Base-by-base conservation (phyloP, 2,329 filamentous ascomycete species). In the Diplodia intermedia region DNA sequence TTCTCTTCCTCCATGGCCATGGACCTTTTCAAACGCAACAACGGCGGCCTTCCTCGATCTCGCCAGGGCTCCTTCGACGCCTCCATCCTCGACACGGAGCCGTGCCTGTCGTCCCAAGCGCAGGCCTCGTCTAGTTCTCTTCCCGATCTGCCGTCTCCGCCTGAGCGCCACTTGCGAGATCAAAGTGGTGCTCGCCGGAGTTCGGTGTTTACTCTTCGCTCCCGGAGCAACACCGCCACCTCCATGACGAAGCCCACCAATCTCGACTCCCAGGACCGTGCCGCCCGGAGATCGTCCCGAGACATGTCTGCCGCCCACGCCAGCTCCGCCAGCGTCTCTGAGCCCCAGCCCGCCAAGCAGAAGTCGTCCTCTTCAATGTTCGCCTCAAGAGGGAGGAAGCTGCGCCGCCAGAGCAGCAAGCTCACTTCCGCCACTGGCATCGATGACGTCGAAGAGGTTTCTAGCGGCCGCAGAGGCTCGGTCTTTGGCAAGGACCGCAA, bases 11-110 rank as follows among this genome's bases (percentile, higher is more conserved):
- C 73, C 38, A 79, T 79, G 78, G 78, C 73, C 31, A 79, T 79
- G 78, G 78, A 79, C 70, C 69, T 73, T 36, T 79, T 77, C 61
- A 76, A 78, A 74, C 79, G 78, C 69, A 76, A 67, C 71, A 75
- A 75, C 67, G 69, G 18, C n/a, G 43, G 71, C 8, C 50, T 71
- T 50, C 71, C 74, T 43, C 73, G 71, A 68, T 78, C 76, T 33
- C 74, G 73, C 66, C 76, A 76, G 67, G 76, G 76, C 47, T 78
- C 76, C 36, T 69, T 76, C 69, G 77, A 79, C 53, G 73, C 68
- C 55, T 12, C 15, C 47, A 31, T 23, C 18, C 26, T 63, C 52
- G 65, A 66, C 43, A 5, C 33, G 14, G 31, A 55, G 11, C 49
- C 60, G 61, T 38, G 56, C 26, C 38, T 40, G 9, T 36, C 23